phyloP scores from a whole-genome alignment of 805 yeast species.

The Wickerhamiella galacta region DNA sequence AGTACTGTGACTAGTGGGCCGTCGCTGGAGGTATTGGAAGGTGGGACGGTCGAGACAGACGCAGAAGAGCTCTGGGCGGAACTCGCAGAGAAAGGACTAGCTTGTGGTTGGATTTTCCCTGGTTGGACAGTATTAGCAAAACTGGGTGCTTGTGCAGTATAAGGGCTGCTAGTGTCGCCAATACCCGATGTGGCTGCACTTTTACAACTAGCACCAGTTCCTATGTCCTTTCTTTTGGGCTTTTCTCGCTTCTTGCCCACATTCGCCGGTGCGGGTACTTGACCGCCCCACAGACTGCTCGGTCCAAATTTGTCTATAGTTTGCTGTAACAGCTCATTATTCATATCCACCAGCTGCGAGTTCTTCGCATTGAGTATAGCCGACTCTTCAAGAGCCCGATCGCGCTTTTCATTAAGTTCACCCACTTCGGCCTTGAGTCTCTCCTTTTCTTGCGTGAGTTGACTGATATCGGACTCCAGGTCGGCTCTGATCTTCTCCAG shows the following conservation, averaged over 20 bases:
- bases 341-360: slow-evolving; percentile 24
- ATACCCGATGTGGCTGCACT: too few species aligned
- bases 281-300: slow-evolving; percentile 8
- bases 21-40: not conserved
- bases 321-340: slow-evolving; percentile 22
- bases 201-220: slow-evolving; percentile 4
- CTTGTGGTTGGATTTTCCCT: too few species aligned
- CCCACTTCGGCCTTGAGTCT: slow-evolving; percentile 18
- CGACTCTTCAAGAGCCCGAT: slow-evolving; percentile 19
- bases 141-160: too few species aligned
- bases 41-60: too few species aligned
- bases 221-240: slow-evolving; percentile 5
- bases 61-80: too few species aligned
- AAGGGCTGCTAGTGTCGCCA: too few species aligned
- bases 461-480: slow-evolving; percentile 31
- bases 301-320: slow-evolving; percentile 21
- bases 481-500: slow-evolving; percentile 32
- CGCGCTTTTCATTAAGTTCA: slow-evolving; percentile 15
- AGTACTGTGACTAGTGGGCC: slow-evolving; percentile 4
- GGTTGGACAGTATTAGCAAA: too few species aligned
- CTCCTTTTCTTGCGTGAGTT: slow-evolving; percentile 18
- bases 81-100: too few species aligned
- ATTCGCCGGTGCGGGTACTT: not conserved
- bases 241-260: slow-evolving; percentile 2
- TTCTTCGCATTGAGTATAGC: slow-evolving; percentile 20